These are phyloP conservation scores for Heterobasidion annosum DNA, from an alignment of 1,284 basidiomycete species.

Conservation along the genomic window DNA sequence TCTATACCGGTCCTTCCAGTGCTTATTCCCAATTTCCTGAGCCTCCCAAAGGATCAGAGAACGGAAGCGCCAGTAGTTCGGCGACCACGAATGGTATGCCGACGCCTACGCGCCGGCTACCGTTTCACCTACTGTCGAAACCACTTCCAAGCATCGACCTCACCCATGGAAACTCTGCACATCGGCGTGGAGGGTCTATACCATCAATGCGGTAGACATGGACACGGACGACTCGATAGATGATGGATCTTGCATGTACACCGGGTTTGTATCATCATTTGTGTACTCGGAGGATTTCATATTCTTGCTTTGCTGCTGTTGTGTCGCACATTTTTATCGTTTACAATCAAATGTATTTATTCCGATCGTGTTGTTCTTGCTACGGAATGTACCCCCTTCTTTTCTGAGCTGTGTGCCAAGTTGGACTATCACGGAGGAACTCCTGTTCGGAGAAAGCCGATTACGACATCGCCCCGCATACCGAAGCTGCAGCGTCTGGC, in stretches of 20 bases:
- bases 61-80: slow-evolving; percentile 5
- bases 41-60: slow-evolving; percentile 32
- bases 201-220: slow-evolving; percentile 34
- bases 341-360: slow-evolving; percentile 1
- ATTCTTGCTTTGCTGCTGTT: neutral
- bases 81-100: slow-evolving; percentile 21
- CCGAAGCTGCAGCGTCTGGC: neutral
- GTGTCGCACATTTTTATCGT: neutral
- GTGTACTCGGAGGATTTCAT: neutral
- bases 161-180: slow-evolving; percentile 27
- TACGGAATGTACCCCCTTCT: neutral
- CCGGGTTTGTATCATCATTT: slow-evolving; percentile 6
- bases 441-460: neutral
- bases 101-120: slow-evolving; percentile 48
- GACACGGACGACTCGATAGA: neutral
- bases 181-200: slow-evolving; percentile 55
- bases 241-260: neutral
- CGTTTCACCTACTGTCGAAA: slow-evolving; percentile 58
- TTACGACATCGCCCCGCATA: neutral
- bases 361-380: too few relatives aligned
- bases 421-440: neutral
- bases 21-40: slow-evolving; percentile 66
- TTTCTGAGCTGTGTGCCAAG: neutral
- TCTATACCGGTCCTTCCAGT: slow-evolving; percentile 51
- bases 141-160: slow-evolving; percentile 35